These are phyloP conservation scores for Fusarium mexicanum DNA, from an alignment of 2,329 filamentous ascomycete species.

Conservation along the genomic window DNA sequence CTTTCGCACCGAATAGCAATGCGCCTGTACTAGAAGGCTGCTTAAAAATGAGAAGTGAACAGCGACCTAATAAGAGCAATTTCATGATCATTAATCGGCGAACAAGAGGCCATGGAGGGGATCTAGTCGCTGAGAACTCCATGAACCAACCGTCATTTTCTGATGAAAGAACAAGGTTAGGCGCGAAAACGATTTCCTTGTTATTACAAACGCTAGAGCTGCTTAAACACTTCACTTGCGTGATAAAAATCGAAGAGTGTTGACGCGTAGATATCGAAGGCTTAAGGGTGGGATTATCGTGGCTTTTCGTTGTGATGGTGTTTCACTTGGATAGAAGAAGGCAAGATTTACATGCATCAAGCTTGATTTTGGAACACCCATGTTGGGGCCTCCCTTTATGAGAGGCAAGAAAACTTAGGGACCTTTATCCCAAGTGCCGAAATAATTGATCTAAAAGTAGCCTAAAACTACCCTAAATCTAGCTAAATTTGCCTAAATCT, in stretches of 20 bases:
- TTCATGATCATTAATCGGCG: not conserved
- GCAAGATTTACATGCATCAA: constrained; percentile 7
- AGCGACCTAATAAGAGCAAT: not conserved
- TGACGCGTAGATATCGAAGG: constrained; percentile 15
- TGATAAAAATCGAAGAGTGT: not conserved
- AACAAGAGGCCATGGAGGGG: not conserved
- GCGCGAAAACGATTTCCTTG: not conserved
- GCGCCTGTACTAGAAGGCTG: not conserved
- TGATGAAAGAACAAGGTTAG: not conserved
- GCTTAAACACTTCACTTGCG: not conserved
- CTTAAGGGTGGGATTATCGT: not conserved
- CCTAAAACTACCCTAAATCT: not conserved
- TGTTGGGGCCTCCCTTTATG: not conserved
- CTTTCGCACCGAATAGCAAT: not conserved
- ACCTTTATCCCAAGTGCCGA: not conserved
- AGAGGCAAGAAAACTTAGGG: not conserved
- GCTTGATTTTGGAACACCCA: constrained; percentile 10
- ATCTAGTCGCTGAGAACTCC: not conserved
- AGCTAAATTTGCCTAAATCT: not conserved
- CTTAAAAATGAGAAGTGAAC: not conserved
- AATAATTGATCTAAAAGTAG: not conserved
- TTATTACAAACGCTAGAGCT: not conserved
- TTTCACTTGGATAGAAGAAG: constrained; percentile 17
- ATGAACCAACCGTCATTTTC: not conserved
- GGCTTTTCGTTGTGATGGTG: not conserved